Conservation (phyloP, 106 monocot genomes). For the Dendrobium chrysotoxum region DNA sequence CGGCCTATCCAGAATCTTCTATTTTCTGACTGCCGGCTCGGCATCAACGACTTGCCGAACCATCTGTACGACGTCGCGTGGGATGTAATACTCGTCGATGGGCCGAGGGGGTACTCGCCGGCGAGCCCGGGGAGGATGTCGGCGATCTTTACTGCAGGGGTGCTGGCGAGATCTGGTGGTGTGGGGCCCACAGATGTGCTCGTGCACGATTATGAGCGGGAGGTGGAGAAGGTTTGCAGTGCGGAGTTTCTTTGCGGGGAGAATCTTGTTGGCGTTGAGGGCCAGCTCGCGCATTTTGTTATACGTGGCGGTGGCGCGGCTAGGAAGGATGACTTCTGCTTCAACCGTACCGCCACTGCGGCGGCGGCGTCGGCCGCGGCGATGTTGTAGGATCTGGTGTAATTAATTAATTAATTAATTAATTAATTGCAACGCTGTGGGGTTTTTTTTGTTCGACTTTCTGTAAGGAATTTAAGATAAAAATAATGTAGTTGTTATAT, state of each 20-base stretch:
- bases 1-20: slow-evolving; percentile 78
- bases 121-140: slow-evolving; percentile 69
- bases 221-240: slow-evolving; percentile 60
- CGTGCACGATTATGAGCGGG: slow-evolving; percentile 74
- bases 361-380: not conserved
- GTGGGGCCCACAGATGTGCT: slow-evolving; percentile 46
- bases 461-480: not conserved
- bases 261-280: slow-evolving; percentile 33
- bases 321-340: slow-evolving; percentile 8
- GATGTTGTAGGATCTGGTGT: not conserved
- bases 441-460: not conserved
- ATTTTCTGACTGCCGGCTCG: slow-evolving; percentile 84
- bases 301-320: slow-evolving; percentile 22
- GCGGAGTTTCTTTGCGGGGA: slow-evolving; percentile 76
- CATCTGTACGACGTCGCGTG: slow-evolving; percentile 80
- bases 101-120: slow-evolving; percentile 65
- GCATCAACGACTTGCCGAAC: slow-evolving; percentile 82
- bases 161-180: slow-evolving; percentile 57
- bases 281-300: slow-evolving; percentile 60
- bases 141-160: slow-evolving; percentile 78
- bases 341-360: not conserved
- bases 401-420: not conserved
- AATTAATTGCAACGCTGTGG: not conserved
- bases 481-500: not conserved
- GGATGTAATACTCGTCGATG: slow-evolving; percentile 87